Evolutionary conservation across 169 alveolate genomes (phyloP).

Genomic region (Cryptosporidium viatorum): DNA sequence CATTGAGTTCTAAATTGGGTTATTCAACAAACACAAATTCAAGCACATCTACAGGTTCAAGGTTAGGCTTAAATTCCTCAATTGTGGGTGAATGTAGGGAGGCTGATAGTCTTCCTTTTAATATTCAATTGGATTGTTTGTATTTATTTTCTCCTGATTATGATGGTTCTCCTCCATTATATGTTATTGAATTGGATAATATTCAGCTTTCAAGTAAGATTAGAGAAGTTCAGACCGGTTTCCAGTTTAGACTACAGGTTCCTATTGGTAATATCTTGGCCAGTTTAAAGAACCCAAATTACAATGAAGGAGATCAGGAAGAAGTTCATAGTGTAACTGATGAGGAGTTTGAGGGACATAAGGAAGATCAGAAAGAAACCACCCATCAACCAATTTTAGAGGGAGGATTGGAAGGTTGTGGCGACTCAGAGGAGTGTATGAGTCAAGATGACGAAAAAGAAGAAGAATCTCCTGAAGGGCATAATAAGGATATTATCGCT

Average conservation of each 20-base stretch:
- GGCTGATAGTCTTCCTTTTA: constrained; percentile 8
- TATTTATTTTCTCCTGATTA: constrained; percentile 67
- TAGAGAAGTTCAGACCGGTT: constrained; percentile 62
- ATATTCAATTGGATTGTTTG: constrained; percentile 48
- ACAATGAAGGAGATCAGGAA: neutral
- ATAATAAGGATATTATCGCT: neutral
- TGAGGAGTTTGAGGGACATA: neutral
- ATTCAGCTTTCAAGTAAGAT: constrained; percentile 67
- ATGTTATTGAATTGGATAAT: constrained; percentile 60
- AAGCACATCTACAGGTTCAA: neutral
- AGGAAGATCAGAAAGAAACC: neutral
- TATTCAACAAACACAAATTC: neutral
- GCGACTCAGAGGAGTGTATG: neutral
- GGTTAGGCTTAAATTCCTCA: neutral
- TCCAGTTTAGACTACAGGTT: constrained; percentile 65
- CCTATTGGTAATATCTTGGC: constrained; percentile 43
- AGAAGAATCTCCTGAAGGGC: neutral
- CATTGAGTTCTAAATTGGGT: neutral
- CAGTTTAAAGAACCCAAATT: neutral
- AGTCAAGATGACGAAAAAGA: neutral
- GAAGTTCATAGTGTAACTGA: neutral
- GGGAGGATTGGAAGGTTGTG: neutral
- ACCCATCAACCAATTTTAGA: neutral
- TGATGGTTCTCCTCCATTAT: constrained; percentile 53
- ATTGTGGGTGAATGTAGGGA: neutral